Evolutionary conservation across 768 basidiomycete genomes (phyloP).

Genomic region (Amanita subjunquillea): DNA sequence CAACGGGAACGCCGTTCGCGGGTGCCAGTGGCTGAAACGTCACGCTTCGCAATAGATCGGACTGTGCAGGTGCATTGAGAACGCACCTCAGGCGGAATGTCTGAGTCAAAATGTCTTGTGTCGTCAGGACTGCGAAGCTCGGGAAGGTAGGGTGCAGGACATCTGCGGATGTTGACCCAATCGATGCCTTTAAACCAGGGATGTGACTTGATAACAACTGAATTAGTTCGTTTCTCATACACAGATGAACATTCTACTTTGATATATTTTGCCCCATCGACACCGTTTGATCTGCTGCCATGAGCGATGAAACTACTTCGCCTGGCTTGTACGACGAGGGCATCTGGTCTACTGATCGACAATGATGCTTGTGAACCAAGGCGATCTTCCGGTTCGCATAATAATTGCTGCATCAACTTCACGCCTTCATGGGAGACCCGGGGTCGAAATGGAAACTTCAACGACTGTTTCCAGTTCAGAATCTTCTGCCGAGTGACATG

Average conservation of each 20-base stretch:
- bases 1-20: conserved; percentile 74
- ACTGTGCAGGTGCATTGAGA: conserved; percentile 14
- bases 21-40: conserved; percentile 76
- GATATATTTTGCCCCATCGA: conserved; percentile 85
- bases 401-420: conserved; percentile 77
- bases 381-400: conserved; percentile 94
- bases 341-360: conserved; percentile 67
- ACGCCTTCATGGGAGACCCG: conserved; percentile 80
- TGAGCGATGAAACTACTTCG: conserved; percentile 61
- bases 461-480: conserved; percentile 84
- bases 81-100: conserved; percentile 83
- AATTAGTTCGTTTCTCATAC: conserved; percentile 8
- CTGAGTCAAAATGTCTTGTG: conserved; percentile 90
- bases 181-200: conserved; percentile 89
- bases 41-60: conserved; percentile 14
- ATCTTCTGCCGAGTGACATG: conserved; percentile 97
- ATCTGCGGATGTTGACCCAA: conserved; percentile 78
- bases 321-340: conserved; percentile 63
- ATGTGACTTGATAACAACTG: conserved; percentile 45
- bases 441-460: conserved; percentile 80
- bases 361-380: conserved; percentile 67
- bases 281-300: conserved; percentile 34
- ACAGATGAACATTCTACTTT: conserved; percentile 41
- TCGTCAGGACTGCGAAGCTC: conserved; percentile 75
- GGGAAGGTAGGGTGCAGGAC: conserved; percentile 83